Percentiles rank a stretch among this genome's conserved stretches.
These are phyloP conservation scores for Gossypium davidsonii DNA, from an alignment of 441 rosid genomes.

Conservation along the genomic window DNA sequence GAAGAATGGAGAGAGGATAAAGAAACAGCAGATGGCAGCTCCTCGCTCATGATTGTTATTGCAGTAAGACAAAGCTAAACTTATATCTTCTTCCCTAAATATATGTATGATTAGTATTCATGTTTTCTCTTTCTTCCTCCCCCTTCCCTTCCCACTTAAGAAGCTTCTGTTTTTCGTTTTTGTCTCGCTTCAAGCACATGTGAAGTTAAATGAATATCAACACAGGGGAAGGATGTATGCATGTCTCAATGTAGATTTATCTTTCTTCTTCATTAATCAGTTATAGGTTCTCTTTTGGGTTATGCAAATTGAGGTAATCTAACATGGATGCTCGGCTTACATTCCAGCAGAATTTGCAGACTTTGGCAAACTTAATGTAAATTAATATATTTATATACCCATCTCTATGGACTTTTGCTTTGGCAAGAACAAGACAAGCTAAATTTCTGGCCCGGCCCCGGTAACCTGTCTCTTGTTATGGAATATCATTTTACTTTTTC, in stretches of 20 bases:
- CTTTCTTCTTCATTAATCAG: not conserved
- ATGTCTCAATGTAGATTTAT: not conserved
- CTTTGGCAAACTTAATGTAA: not conserved
- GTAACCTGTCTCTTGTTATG: too few species aligned
- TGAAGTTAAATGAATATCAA: too few species aligned
- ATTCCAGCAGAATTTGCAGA: not conserved
- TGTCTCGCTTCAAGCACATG: not conserved
- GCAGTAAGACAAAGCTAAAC: not conserved
- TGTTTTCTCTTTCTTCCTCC: not conserved
- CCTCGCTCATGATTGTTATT: constrained; percentile 57
- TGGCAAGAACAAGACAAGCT: not conserved
- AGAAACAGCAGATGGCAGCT: constrained; percentile 94
- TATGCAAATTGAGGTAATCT: not conserved
- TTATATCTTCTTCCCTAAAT: not conserved
- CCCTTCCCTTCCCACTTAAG: too few species aligned
- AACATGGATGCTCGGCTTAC: not conserved
- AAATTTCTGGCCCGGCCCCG: not conserved
- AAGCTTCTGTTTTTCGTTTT: not conserved
- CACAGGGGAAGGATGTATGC: not conserved
- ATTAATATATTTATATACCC: not conserved
- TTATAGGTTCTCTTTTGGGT: not conserved
- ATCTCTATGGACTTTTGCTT: not conserved
- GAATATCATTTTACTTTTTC: too few species aligned
- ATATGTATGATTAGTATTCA: not conserved
- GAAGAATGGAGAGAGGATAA: constrained; percentile 57